Conservation (phyloP, 148 eudicot genomes). For the Amaranthus cruentus region DNA sequence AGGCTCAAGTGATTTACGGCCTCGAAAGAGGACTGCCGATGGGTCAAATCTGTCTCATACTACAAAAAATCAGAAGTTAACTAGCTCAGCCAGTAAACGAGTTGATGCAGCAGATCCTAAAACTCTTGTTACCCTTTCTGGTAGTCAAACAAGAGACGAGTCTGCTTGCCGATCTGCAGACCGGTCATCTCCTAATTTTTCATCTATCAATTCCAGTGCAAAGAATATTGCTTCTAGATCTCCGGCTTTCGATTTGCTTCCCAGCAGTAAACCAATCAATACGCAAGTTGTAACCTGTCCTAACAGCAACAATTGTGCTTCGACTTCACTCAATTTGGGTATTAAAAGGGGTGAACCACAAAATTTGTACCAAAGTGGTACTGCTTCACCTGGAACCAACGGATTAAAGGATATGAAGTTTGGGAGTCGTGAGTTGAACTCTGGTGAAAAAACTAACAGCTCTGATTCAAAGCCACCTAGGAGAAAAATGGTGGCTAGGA, state of each 20-base stretch:
- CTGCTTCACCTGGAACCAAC: constrained; percentile 24
- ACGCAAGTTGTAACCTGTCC: constrained; percentile 8
- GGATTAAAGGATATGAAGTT: constrained; percentile 28
- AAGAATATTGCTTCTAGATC: constrained; percentile 19
- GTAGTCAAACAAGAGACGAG: constrained; percentile 11
- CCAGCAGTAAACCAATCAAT: constrained; percentile 10
- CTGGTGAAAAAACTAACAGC: constrained; percentile 27
- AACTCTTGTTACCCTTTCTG: constrained; percentile 14
- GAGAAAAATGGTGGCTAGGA: constrained; percentile 50
- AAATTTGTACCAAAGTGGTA: constrained; percentile 25
- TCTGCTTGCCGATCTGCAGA: constrained; percentile 20
- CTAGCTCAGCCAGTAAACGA: constrained; percentile 20
- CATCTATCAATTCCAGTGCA: constrained; percentile 19
- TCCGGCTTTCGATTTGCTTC: constrained; percentile 25
- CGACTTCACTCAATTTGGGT: constrained; percentile 2
- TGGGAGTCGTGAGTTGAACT: constrained; percentile 23
- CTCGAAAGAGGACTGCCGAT: constrained; percentile 48
- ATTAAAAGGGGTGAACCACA: constrained; percentile 22
- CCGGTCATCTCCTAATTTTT: constrained; percentile 19
- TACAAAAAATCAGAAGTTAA: constrained; percentile 36
- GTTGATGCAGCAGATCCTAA: constrained; percentile 26
- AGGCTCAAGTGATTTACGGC: constrained; percentile 16
- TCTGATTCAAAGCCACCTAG: constrained; percentile 36
- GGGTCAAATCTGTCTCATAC: constrained; percentile 28
- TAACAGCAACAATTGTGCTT: background rate